These are phyloP conservation scores for Lichenothelia convexa DNA, from an alignment of 495 filamentous ascomycete species.

Conservation along the genomic window DNA sequence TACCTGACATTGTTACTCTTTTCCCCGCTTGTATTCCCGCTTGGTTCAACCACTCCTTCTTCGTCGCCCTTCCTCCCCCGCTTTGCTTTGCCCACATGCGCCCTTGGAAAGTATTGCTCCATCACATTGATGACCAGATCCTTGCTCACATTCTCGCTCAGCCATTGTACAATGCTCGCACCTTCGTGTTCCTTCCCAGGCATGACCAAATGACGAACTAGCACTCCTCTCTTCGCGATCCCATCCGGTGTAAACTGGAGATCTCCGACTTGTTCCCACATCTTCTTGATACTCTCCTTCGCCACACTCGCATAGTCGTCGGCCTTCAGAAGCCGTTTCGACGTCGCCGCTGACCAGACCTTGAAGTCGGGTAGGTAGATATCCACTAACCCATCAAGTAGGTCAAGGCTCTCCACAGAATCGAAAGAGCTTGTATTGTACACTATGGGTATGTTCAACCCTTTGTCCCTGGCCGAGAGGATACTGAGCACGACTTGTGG, in stretches of 20 bases:
- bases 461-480: conserved; percentile 44
- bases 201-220: conserved; percentile 64
- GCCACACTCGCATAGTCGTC: conserved; percentile 50
- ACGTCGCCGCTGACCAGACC: conserved; percentile 43
- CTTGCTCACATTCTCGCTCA: conserved; percentile 44
- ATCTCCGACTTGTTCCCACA: conserved; percentile 62
- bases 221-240: conserved; percentile 51
- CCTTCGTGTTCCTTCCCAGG: conserved; percentile 52
- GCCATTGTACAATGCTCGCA: conserved; percentile 46
- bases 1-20: conserved; percentile 37
- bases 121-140: conserved; percentile 39
- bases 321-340: conserved; percentile 52
- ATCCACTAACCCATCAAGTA: conserved; percentile 58
- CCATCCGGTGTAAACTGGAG: conserved; percentile 58
- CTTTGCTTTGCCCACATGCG: conserved; percentile 52
- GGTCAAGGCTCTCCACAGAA: conserved; percentile 41
- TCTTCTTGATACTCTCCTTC: conserved; percentile 50
- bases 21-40: conserved; percentile 7
- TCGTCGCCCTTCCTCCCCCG: conserved; percentile 17
- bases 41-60: conserved; percentile 6
- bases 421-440: conserved; percentile 69
- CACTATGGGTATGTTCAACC: conserved; percentile 48
- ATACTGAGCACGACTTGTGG: conserved; percentile 58
- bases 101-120: conserved; percentile 64
- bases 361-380: conserved; percentile 71